phyloP scores from a whole-genome alignment of 2,329 filamentous ascomycete genomes.

The Sphaerulina musiva region DNA sequence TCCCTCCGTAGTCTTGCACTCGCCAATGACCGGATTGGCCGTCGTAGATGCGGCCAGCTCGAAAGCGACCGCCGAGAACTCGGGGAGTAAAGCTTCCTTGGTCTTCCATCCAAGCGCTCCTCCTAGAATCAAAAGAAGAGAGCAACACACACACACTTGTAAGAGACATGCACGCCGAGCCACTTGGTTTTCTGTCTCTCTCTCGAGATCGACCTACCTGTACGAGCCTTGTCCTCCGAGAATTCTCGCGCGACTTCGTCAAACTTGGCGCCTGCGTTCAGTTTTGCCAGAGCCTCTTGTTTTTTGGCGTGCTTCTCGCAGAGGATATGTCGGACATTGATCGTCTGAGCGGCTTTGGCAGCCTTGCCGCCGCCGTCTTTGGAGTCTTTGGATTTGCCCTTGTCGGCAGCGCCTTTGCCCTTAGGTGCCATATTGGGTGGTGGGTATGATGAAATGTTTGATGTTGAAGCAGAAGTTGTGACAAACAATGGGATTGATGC shows the following conservation, averaged over 20 bases:
- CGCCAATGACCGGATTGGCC: slow-evolving; percentile 56
- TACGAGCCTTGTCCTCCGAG: slow-evolving; percentile 69
- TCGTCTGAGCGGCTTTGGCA: slow-evolving; percentile 57
- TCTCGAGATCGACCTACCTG: no score
- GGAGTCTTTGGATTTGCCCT: slow-evolving; percentile 21
- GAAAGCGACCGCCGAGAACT: slow-evolving; percentile 68
- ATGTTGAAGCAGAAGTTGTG: background rate
- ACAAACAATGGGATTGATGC: no score
- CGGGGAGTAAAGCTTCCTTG: slow-evolving; percentile 54
- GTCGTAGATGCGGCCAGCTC: slow-evolving; percentile 61
- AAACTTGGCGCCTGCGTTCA: slow-evolving; percentile 62
- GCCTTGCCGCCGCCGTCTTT: slow-evolving; percentile 24
- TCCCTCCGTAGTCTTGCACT: slow-evolving; percentile 67
- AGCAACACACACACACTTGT: no score
- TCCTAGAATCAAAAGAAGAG: slow-evolving; percentile 44
- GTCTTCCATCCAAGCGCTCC: slow-evolving; percentile 68
- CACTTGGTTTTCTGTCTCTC: no score
- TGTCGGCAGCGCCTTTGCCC: slow-evolving; percentile 21
- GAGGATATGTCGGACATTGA: slow-evolving; percentile 70
- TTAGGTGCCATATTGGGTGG: slow-evolving; percentile 32
- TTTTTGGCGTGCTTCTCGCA: slow-evolving; percentile 74
- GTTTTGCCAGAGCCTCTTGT: slow-evolving; percentile 64
- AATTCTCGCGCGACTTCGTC: slow-evolving; percentile 66
- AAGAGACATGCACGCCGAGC: background rate
- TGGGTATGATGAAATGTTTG: background rate